Base-by-base conservation (phyloP, 1,139 yeast genomes). In the Diutina sp. region DNA sequence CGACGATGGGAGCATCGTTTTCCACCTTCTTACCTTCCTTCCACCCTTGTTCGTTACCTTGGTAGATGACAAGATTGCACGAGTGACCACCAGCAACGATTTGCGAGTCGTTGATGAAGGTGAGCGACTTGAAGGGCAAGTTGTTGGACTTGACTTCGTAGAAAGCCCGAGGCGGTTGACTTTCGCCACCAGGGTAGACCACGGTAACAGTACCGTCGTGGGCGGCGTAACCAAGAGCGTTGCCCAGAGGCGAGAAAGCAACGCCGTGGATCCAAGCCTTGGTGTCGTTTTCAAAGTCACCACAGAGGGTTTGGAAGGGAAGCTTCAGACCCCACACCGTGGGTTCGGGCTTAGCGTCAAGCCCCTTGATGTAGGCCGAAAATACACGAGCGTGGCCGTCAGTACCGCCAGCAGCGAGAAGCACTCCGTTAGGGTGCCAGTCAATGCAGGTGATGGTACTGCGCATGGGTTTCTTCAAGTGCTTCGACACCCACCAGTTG, bases 401-500 rank as follows among this genome's bases (percentile, higher is more conserved):
- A 18, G 97, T 88, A 30, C 97, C 90, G 16, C 98, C 99, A 56
- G 88, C 79, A 3, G 96, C 95, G 61, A 95, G 76, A 60, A 95
- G 76, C 21, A 93, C 95, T 63, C 86, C 87, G 70, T 95, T 95
- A 58, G 91, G 93, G 69, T 95, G 99, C 99, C 99, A 95, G 60
- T 86, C 87, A 57, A 93, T 78, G 52, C 88, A 79, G 62, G 93
- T 79, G 63, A 93, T 80, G 51, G 98, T 90, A 11, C 97, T 88
- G 67, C 87, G 86, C 64, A 91, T 78, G 18, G 97, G 97, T 71
- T 89, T 90, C 76, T 90, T 90, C 72, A 95, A 83, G 72, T 93
- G 99, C 72, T 91, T 93, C 25, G 98, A 90, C 56, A 93, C 91
- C 99, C 99, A 95, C 99, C 99, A 95, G 69, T 95, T 96, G 69